Base-by-base conservation (phyloP, 2,329 filamentous ascomycete species). In the Torrubiella hemipterigena region DNA sequence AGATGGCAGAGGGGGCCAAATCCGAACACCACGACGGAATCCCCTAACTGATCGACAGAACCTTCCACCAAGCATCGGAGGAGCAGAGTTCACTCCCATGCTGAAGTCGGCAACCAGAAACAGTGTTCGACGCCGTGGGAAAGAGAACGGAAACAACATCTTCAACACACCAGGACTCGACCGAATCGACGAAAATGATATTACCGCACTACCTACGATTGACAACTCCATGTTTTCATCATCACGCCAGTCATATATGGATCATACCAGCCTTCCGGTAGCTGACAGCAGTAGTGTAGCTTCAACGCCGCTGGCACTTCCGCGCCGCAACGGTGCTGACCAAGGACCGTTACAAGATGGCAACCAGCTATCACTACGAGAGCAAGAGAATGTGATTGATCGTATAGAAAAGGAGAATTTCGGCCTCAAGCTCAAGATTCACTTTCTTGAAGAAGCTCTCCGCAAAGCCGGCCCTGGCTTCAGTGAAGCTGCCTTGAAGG, bases 321-420 rank as follows among this genome's bases (percentile, higher is more conserved):
- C 84, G 20, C 70, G 77, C 6, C 70, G 78, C 35, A 69, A 70
- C 38, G 67, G 67, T 31, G 72, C 68, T 27, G 69, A 67, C 32
- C 77, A 75, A 32, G 79, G 76, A 1, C 72, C 83, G 5, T 57
- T 93, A 22, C 79, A 87, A 38, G 81, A 91, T 44, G 86, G 86
- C 14, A 94, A 95, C 45, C 80, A 93, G 49, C 69, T 95, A 44
- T 94, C 91, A 2, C 58, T 98, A 35, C 78, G 86, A 38, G 91
- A 98, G 51, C 91, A 98, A 55, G 91, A 96, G 56, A 86, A 85
- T 44, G 81, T 91, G 42, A 89, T 98, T 44, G 84, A 95, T 59
- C 83, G 83, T 49, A 89, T 98, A 45, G 86, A 95, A 51, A 98
- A 98, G 62, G 91, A 96, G 50, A 98, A 98, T 50, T 98, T 96